Conservation (phyloP, 2,329 filamentous ascomycete species). For the Exutisphaerella laricina region DNA sequence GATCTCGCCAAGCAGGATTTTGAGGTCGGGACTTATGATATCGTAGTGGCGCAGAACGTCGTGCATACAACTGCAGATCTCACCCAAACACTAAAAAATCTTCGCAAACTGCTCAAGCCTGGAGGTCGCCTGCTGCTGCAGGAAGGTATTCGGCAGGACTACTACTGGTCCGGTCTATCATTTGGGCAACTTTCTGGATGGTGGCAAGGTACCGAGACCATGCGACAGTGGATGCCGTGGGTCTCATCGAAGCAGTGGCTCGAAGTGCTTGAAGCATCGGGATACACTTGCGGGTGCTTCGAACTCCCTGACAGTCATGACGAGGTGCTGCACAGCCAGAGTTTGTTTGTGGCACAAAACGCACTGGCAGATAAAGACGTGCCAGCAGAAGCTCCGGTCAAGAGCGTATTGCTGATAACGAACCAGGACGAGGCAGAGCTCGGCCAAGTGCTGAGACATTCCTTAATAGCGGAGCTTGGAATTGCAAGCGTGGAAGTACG, state of each 20-base stretch:
- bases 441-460: too few species aligned
- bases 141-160: conserved; percentile 10
- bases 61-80: conserved; percentile 21
- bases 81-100: conserved; percentile 14
- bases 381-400: too few species aligned
- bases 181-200: conserved; percentile 8
- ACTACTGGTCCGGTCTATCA: neutral
- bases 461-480: too few species aligned
- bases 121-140: conserved; percentile 11
- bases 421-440: too few species aligned
- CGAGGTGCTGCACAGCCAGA: too few species aligned
- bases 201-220: conserved; percentile 9
- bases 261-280: conserved; percentile 5
- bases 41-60: conserved; percentile 23
- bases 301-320: too few species aligned
- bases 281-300: too few species aligned
- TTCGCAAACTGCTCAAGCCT: conserved; percentile 23
- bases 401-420: too few species aligned
- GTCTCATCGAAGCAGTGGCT: conserved; percentile 7
- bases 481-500: too few species aligned
- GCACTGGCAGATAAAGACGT: too few species aligned
- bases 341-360: too few species aligned
- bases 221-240: conserved; percentile 10
- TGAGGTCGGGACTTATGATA: conserved; percentile 23
- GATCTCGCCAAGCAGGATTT: conserved; percentile 33